Evolutionary conservation across 306 rosid genomes (phyloP).

Genomic region (Quercus variabilis): DNA sequence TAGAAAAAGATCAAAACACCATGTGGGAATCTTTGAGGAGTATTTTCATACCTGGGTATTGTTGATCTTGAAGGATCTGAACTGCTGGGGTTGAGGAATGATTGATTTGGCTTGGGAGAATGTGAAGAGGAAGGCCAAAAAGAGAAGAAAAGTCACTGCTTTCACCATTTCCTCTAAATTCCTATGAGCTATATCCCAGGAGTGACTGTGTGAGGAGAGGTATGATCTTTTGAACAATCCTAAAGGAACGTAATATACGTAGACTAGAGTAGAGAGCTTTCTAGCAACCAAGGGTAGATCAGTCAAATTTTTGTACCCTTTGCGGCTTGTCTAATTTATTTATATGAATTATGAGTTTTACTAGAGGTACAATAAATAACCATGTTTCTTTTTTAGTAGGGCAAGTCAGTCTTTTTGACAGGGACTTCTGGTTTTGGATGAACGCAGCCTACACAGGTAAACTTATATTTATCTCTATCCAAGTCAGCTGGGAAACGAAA

Average conservation of each 20-base stretch:
- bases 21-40: neutral
- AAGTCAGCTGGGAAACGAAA: neutral
- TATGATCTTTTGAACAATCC: neutral
- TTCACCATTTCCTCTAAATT: constrained; percentile 13
- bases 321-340: neutral
- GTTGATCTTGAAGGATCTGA: constrained; percentile 35
- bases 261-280: neutral
- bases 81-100: constrained; percentile 33
- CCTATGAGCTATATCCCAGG: neutral
- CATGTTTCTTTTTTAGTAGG: no score
- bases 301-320: neutral
- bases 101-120: constrained; percentile 31
- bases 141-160: constrained; percentile 20
- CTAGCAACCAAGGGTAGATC: neutral
- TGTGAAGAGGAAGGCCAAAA: constrained; percentile 20
- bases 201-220: neutral
- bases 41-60: constrained; percentile 30
- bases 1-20: no score
- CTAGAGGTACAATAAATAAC: no score
- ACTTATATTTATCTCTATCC: no score
- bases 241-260: neutral
- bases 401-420: no score
- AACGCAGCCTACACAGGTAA: no score
- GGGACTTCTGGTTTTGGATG: no score
- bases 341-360: no score